A percentile compares a stretch with the other conserved stretches of the same genome.
Conservation (phyloP, 2,329 filamentous ascomycete species). For the Exserohilum rostratum region DNA sequence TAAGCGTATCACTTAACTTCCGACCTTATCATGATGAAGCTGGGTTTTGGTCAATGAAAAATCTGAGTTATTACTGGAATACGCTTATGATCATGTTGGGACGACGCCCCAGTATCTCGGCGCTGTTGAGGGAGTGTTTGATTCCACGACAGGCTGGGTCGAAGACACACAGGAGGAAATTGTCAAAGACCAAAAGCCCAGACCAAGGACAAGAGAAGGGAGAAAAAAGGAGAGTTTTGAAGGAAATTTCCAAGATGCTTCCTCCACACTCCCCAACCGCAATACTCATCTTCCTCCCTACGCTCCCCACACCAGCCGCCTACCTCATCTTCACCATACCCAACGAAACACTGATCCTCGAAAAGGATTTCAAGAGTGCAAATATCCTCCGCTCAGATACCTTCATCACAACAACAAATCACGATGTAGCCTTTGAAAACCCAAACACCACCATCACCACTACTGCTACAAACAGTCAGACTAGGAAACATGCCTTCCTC, state of each 20-base stretch:
- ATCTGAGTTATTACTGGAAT: slow-evolving; percentile 55
- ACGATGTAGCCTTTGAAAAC: slow-evolving; percentile 49
- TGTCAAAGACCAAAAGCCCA: not conserved
- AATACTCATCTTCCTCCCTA: slow-evolving; percentile 45
- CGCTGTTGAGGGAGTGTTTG: slow-evolving; percentile 55
- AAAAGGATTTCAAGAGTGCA: slow-evolving; percentile 61
- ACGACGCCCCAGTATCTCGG: slow-evolving; percentile 59
- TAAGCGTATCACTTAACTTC: slow-evolving; percentile 60
- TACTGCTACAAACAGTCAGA: slow-evolving; percentile 4
- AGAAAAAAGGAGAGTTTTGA: not conserved
- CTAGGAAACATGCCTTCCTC: slow-evolving; percentile 10
- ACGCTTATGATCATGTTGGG: slow-evolving; percentile 62
- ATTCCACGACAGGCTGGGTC: slow-evolving; percentile 30
- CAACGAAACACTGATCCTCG: slow-evolving; percentile 55
- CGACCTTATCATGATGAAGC: slow-evolving; percentile 56
- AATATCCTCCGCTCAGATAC: slow-evolving; percentile 52
- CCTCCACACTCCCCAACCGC: slow-evolving; percentile 20
- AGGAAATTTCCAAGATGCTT: not conserved
- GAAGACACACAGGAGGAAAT: not conserved
- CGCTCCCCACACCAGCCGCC: slow-evolving; percentile 57
- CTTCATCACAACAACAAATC: slow-evolving; percentile 65
- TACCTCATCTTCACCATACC: slow-evolving; percentile 64
- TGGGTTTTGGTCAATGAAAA: slow-evolving; percentile 31
- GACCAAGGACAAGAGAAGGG: not conserved
- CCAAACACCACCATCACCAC: not conserved